Evolutionary conservation across 2,329 filamentous ascomycete species (phyloP), one percentile per base, ranked within the genome.

Genomic region (Beauveria sp.): DNA sequence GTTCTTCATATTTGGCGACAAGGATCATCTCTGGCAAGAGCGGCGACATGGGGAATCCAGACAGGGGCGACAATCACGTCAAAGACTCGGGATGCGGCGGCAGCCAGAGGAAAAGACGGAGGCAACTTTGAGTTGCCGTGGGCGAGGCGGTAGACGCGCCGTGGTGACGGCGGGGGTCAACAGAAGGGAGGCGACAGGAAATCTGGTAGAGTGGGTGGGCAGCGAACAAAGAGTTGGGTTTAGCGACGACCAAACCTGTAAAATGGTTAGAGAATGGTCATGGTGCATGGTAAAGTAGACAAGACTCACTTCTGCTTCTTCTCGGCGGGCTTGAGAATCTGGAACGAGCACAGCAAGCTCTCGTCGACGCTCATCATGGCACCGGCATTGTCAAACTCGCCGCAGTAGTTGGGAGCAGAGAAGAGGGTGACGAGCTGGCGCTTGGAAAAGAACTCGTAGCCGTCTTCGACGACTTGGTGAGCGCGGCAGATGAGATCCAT

Each of bases 241-340:
- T 92, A 96, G 89, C 91, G 91, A 80, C 92, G 90, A 82, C 91
- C 91, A 88, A 96, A 96, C 88, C 91, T 96, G 90, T 18, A 82
- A 91, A 81, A 80, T 66, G 64, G 83, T 87, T 90, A 81, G 87
- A 81, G 87, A 49, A 22, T 16, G 42, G 18, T 14, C 12, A n/a
- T 26, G 40, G 16, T 7, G 34, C 22, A n/a, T 49, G 42, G 30
- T 20, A 57, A 26, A 46, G 69, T 58, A 66, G 64, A 53, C 66
- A 67, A 62, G 88, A 96, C 93, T 83, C 96, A 98, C 93, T 98
- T 98, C 91, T 97, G 93, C 88, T 99, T 99, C 88, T 99, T 99
- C 86, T 99, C 95, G 78, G 95, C 95, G 73, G 95, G 95, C 83
- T 98, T 99, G 81, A 99, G 84, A 75, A 99, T 98, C 90, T 98